Evolutionary conservation across 139 green algal genomes (phyloP), one percentile per base, ranked within the genome.

Genomic region (Limnomonas spitsbergensis): DNA sequence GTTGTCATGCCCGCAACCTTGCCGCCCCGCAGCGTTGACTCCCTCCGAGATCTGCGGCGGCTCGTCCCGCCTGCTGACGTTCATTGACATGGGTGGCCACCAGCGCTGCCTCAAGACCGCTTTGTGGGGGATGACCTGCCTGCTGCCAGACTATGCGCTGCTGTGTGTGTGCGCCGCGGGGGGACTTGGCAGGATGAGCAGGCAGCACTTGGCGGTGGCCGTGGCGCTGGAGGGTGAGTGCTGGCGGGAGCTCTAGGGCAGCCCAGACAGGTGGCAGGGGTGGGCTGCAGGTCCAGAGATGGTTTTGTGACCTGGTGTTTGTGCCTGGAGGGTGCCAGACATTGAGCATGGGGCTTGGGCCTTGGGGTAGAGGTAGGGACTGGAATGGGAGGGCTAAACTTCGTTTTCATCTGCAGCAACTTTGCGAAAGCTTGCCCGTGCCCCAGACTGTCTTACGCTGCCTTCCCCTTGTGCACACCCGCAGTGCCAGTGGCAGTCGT

Each of bases 31-130:
- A 83, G 79, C 79, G 4, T 67, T 84, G 37, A 84, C 75, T 4
- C 80, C 68, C 20, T 40, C 68, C 3, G 80, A 85, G 54, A 67
- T 85, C 40, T 76, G 66, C 27, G 1, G 26, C 6, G 29, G 2
- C 6, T 76, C 82, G 6, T 66, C 38, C 40, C 83, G 87, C 34
- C 75, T 92, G 76, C 70, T 97, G 40, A 90, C 88, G 38, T 91
- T 96, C 53, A 88, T 96, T 31, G 93, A 97, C 80, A 83, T 96
- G 61, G 92, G 91, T 3, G 93, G 93, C n/a, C 89, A 94, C 66
- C 82, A 91, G 80, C 83, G 86, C 27, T 95, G 88, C 86, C 83
- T 93, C 36, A 97, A 96, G 86, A 97, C 93, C 0, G 83, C 88
- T 14, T 80, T 96, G 75, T 93, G 93, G 73, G 93, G 87, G 66